Base-by-base conservation (phyloP, 768 basidiomycete genomes). In the Sporobolomyces roseus region DNA sequence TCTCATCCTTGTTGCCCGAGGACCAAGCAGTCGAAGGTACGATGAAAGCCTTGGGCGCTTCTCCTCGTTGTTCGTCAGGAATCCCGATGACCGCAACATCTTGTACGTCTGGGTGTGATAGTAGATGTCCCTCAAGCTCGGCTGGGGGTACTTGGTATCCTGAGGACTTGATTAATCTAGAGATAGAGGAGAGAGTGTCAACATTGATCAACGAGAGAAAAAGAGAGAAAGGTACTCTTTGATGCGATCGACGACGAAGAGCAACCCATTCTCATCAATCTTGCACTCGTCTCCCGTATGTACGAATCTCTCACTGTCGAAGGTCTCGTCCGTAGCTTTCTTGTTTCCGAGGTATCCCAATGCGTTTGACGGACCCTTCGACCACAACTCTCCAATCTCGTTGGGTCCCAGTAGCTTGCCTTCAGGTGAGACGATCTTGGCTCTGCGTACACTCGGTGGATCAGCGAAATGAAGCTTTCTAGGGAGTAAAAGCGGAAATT, bases 101-200 rank as follows among this genome's bases (percentile, higher is more conserved):
- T 6, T 56, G 59, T 14, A 80, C 78, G 43, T 72, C 69, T 1
- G 75, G 74, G 61, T 78, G 75, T 23, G 71, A 63, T 19, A 80
- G 68, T 1, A 80, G 62, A 25, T 75, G 65, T 0, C 75, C 79
- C 46, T 80, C 79, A 5, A 80, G 74, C 61, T 80, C 79, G 2
- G 79, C 79, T 0, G 79, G 79, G 0, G 79, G 73, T 19, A 80
- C 77, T 49, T 76, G 74, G 59, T 53, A 72, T 17, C 76, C 74
- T 21, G 79, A 82, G 49, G 86, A 85, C 78, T 88, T 88, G 75
- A 88, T 65, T 17, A 67, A 83, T 46, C 56, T 65, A 41, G 19
- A 30, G 17, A 16, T 17, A 17, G 16, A 36, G 33, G 12, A n/a
- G 0, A 8, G 32, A 3, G n/a, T 14, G 0, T 4, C 27, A 23